phyloP scores from a whole-genome alignment of 306 rosid species.

The Argentina anserina region DNA sequence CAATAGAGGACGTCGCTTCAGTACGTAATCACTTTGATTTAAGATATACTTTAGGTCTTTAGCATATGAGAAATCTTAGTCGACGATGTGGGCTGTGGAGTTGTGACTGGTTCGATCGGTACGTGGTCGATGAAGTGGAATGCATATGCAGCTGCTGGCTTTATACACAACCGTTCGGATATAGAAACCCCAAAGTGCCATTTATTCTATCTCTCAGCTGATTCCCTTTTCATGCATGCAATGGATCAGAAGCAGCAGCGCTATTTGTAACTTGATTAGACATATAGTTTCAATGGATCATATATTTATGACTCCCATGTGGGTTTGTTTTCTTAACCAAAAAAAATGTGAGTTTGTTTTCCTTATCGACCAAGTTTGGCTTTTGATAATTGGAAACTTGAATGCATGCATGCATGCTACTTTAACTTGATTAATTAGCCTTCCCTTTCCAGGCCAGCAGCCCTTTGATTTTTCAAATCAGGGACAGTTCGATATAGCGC shows the following conservation, averaged over 20 bases:
- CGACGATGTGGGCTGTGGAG: neutral
- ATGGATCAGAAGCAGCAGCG: conserved; percentile 5
- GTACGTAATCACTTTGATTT: neutral
- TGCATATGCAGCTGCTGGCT: neutral
- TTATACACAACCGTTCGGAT: neutral
- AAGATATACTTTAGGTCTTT: neutral
- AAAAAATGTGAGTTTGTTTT: conserved; percentile 60
- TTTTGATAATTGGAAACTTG: conserved; percentile 35
- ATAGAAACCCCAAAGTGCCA: neutral
- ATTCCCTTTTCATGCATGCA: conserved; percentile 15
- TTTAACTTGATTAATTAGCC: neutral
- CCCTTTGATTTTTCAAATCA: neutral
- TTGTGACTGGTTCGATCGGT: neutral
- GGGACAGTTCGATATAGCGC: no score
- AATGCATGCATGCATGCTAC: neutral
- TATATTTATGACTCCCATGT: conserved; percentile 47
- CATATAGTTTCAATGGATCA: conserved; percentile 19
- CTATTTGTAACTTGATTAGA: neutral
- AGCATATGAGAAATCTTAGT: neutral
- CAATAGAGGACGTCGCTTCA: neutral
- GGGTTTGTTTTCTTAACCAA: conserved; percentile 60
- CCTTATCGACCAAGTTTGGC: conserved; percentile 46
- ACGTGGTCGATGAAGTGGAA: neutral
- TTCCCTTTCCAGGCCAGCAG: neutral
- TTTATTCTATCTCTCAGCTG: neutral